Conservation (phyloP, 192 early-diverging fungal species). For the Chytriomyces sp. region DNA sequence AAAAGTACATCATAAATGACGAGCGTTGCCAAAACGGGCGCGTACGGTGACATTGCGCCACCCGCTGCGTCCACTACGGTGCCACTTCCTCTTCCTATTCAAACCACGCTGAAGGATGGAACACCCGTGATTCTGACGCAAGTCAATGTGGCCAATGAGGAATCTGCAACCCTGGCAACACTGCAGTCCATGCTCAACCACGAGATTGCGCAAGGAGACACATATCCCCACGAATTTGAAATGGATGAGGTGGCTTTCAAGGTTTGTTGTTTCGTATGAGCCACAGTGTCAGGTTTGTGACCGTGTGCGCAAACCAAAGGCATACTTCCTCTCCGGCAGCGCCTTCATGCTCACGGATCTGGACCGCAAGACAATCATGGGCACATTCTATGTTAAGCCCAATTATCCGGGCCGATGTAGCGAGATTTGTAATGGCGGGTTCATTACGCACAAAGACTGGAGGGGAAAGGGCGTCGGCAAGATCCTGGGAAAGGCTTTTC, state of each 20-base stretch:
- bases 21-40: background rate
- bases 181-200: conserved; percentile 62
- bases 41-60: conserved; percentile 25
- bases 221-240: conserved; percentile 68
- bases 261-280: conserved; percentile 23
- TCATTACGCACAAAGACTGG: conserved; percentile 52
- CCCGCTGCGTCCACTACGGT: background rate
- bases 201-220: conserved; percentile 67
- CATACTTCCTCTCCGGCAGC: conserved; percentile 45
- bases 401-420: conserved; percentile 77
- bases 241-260: conserved; percentile 51
- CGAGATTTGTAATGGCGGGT: conserved; percentile 76
- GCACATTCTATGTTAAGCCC: conserved; percentile 76
- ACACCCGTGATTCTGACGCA: conserved; percentile 6
- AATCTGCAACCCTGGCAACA: conserved; percentile 14
- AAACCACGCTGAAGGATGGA: conserved; percentile 32
- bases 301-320: background rate
- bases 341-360: conserved; percentile 37
- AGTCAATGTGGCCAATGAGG: background rate
- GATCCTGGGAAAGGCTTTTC: conserved; percentile 64
- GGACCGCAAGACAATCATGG: conserved; percentile 36
- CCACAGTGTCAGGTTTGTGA: conserved; percentile 41
- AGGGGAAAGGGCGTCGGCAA: conserved; percentile 64
- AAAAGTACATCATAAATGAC: too few species aligned
- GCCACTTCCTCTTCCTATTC: conserved; percentile 33